Evolutionary conservation across 2,329 filamentous ascomycete genomes (phyloP).

Genomic region (Magnaporthales sp.): DNA sequence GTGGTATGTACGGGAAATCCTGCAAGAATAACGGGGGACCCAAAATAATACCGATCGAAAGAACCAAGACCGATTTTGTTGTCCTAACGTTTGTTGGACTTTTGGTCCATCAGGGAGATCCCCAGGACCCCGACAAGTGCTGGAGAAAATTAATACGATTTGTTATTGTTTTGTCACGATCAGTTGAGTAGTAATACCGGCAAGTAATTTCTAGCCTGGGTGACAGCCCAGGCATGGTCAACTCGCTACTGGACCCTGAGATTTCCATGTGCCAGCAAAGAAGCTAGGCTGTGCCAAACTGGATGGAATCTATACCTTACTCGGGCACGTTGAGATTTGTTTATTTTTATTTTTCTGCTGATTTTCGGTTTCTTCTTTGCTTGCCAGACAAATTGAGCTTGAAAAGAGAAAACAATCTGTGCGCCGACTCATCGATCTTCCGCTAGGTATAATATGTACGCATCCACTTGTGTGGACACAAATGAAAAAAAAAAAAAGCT

Average conservation of each 20-base stretch:
- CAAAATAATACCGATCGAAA: not conserved
- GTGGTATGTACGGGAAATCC: not conserved
- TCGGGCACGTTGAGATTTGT: not conserved
- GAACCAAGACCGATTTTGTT: not conserved
- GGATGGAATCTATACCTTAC: not conserved
- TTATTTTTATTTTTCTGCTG: not conserved
- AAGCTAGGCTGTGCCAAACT: not conserved
- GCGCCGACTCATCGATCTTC: not conserved
- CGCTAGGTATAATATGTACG: not conserved
- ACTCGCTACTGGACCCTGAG: not conserved
- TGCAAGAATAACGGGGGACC: not conserved
- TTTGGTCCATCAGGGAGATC: not conserved
- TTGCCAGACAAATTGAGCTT: not conserved
- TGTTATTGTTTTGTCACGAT: not conserved
- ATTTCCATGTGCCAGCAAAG: not conserved
- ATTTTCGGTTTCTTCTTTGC: not conserved
- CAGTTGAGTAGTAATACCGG: not conserved
- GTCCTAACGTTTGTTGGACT: not conserved
- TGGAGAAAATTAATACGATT: not conserved
- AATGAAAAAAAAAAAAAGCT: not conserved
- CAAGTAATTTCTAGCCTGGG: not conserved
- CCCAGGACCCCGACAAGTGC: not conserved
- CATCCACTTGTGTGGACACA: not conserved
- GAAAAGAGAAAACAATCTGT: not conserved
- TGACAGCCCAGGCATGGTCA: not conserved